Evolutionary conservation across 176 grass and related monocot genomes (phyloP).

Genomic region (Dendrocalamus sinicus): DNA sequence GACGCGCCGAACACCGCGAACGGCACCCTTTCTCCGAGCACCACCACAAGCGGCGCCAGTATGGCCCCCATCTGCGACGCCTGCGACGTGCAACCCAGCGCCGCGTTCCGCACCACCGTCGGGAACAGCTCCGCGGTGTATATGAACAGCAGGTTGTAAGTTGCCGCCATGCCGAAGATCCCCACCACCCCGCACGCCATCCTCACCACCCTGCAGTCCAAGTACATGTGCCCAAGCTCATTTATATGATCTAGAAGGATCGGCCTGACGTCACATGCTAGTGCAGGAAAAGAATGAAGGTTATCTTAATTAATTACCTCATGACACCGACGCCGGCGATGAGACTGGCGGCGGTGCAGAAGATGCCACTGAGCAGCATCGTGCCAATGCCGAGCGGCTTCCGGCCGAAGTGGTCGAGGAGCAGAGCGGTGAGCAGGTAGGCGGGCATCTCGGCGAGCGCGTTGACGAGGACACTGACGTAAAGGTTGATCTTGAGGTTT

Average conservation of each 20-base stretch:
- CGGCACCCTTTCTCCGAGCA: conserved; percentile 61
- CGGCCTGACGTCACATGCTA: neutral
- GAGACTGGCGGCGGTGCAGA: conserved; percentile 61
- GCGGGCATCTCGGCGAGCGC: conserved; percentile 76
- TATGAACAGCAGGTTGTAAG: conserved; percentile 81
- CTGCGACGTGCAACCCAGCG: conserved; percentile 62
- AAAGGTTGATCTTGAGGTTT: conserved; percentile 89
- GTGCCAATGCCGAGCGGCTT: conserved; percentile 65
- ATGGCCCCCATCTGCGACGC: conserved; percentile 74
- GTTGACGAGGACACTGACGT: conserved; percentile 68
- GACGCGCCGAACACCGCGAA: conserved; percentile 73
- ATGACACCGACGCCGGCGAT: conserved; percentile 32
- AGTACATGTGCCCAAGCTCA: neutral
- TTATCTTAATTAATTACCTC: conserved; percentile 24
- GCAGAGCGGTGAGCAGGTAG: conserved; percentile 57
- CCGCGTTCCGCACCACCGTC: conserved; percentile 76
- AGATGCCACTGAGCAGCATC: conserved; percentile 70
- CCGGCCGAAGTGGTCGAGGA: conserved; percentile 61
- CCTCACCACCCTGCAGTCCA: conserved; percentile 43
- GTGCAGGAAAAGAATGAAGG: neutral
- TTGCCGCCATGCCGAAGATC: conserved; percentile 81
- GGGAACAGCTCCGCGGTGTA: conserved; percentile 91
- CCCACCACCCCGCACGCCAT: conserved; percentile 77
- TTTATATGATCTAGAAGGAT: neutral
- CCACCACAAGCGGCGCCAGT: conserved; percentile 75